Base-by-base conservation (phyloP, 257 asterid genomes). In the Misopates orontium region DNA sequence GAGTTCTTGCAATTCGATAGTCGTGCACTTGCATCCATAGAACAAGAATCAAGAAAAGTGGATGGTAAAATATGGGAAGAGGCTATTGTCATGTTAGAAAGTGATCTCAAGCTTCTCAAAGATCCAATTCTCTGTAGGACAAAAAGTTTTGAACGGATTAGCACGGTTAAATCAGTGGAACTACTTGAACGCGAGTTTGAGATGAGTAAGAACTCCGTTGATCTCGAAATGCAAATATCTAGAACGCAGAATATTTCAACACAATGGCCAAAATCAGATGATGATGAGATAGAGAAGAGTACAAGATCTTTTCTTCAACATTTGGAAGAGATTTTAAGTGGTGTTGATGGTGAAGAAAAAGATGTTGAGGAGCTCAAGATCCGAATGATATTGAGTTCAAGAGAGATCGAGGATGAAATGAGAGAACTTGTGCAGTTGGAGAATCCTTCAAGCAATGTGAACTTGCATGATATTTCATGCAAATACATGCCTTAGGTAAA, bases 201-300 rank as follows among this genome's bases (percentile, higher is more conserved):
- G 61, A 78, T 66, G 78, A 77, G 74, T 73, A 85, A 77, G 10
- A 25, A 11, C 24, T 62, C 83, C 10, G 18, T 63, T 44, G 97
- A 88, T 76, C 84, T 82, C 5, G 95, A 87, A 71, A 66, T 59
- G n/a, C n/a, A n/a, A n/a, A n/a, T n/a, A n/a, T n/a, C n/a, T 64
- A 96, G 96, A 12, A 86, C 75, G 41, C 62, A 77, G 17, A 73
- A 59, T n/a, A n/a, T n/a, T 24, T 36, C 13, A 49, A 54, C 44
- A 36, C 65, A 73, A 21, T 58, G 71, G 64, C 42, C 71, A 5
- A 71, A 64, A 13, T 31, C 45, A 0, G 75, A 70, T 32, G 79
- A 52, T 7, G 80, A 76, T 32, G 82, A 67, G 77, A 63, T 70
- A 42, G 78, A 74, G 65, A 79, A 76, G 19, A 72, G 56, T 15